Percentiles rank a stretch among this genome's conserved stretches.
These are phyloP conservation scores for Laburnicola sp. DNA, from an alignment of 2,329 filamentous ascomycete species.

Conservation along the genomic window DNA sequence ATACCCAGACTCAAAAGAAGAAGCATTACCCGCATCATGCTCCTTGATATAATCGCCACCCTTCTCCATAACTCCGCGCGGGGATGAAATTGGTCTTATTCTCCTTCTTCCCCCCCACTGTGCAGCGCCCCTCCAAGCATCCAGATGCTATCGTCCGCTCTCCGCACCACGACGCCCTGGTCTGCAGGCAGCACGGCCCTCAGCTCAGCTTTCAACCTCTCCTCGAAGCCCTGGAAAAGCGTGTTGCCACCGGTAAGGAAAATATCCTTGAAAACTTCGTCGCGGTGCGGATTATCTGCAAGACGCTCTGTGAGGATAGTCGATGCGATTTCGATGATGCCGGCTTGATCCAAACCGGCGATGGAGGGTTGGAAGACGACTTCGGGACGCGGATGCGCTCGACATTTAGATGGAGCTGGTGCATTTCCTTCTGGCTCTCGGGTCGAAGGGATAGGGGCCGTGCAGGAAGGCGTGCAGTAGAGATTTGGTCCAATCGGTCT, in stretches of 20 bases:
- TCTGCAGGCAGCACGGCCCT: conserved; percentile 71
- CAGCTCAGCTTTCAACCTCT: conserved; percentile 70
- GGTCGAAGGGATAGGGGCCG: conserved; percentile 84
- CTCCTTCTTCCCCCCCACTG: conserved; percentile 68
- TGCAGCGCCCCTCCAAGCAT: conserved; percentile 93
- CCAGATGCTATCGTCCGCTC: conserved; percentile 75
- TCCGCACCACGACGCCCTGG: conserved; percentile 66
- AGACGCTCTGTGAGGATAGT: conserved; percentile 88
- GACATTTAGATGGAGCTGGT: conserved; percentile 94
- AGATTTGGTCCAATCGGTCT: conserved; percentile 93
- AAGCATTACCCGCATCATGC: conserved; percentile 50
- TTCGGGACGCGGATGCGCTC: conserved; percentile 94
- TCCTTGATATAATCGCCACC: conserved; percentile 91
- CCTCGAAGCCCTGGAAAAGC: conserved; percentile 83
- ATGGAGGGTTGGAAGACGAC: conserved; percentile 91
- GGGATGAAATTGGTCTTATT: conserved; percentile 68
- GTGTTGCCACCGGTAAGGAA: conserved; percentile 96
- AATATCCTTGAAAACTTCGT: conserved; percentile 78
- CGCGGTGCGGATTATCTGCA: conserved; percentile 57
- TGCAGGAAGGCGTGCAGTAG: conserved; percentile 87
- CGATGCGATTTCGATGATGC: conserved; percentile 86
- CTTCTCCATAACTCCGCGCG: conserved; percentile 86
- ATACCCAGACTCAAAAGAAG: too few relatives aligned
- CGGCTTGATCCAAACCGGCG: conserved; percentile 89
- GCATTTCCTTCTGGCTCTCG: conserved; percentile 75